Evolutionary conservation across 73 alveolate genomes (phyloP).

Genomic region (Tetrahymena borealis): DNA sequence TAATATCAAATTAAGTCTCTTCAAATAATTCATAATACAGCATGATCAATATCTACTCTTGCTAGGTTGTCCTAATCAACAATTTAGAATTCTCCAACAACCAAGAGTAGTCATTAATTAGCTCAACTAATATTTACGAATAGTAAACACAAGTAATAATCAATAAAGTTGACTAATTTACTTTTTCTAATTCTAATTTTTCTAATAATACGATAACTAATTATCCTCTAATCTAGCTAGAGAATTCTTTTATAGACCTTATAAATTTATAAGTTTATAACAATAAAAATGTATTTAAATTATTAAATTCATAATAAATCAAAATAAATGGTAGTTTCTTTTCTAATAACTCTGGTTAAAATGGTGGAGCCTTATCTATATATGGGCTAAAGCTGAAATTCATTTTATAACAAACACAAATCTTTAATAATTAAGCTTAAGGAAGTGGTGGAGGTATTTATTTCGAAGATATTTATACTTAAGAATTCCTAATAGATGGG

Average conservation of each 20-base stretch:
- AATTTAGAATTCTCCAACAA: not conserved
- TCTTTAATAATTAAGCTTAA: not conserved
- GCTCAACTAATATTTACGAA: not conserved
- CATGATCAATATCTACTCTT: not conserved
- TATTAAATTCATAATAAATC: not conserved
- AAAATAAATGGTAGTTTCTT: not conserved
- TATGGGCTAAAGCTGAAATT: not conserved
- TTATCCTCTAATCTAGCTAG: not conserved
- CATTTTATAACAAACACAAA: not conserved
- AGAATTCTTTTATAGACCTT: not conserved
- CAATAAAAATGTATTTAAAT: not conserved
- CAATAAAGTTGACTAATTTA: not conserved
- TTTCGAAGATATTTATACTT: not conserved
- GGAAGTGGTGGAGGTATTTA: not conserved
- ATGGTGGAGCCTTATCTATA: not conserved
- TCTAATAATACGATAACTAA: not conserved
- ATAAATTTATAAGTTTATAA: not conserved
- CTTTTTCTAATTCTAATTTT: not conserved
- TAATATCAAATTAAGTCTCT: not conserved
- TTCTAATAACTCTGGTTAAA: not conserved
- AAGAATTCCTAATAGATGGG: not conserved
- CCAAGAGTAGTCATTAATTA: not conserved
- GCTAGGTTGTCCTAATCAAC: not conserved
- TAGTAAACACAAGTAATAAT: not conserved
- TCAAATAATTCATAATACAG: not conserved